Base-by-base conservation (phyloP, 2,329 filamentous ascomycete species). In the Nigrospora sphaerica region DNA sequence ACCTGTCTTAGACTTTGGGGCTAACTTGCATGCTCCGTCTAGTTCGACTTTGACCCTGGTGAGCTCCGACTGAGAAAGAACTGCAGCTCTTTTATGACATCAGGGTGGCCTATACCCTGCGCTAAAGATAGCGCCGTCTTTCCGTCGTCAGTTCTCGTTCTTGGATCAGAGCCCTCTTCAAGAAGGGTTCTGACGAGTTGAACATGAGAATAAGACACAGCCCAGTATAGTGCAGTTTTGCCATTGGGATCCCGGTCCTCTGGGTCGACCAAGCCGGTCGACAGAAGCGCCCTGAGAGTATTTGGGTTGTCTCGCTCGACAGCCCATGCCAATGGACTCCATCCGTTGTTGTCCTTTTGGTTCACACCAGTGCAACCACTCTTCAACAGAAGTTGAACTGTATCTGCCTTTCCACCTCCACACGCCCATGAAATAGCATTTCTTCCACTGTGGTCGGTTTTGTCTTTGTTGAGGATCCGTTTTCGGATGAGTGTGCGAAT, bases 221-320 rank as follows among this genome's bases (percentile, higher is more conserved):
- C 32, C 44, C 44, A 46, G 14, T 31, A 46, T 13, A 42, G 32
- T 3, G 32, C 19, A n/a, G 44, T 42, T 14, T 46, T 46, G 19
- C 39, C 44, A 6, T 19, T 19, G 17, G 13, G 11, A 23, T 46
- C 39, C 14, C 32, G 17, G 3, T 39, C 38, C 2, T 46, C 44
- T 12, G 41, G 19, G 19, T 46, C 32, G 4, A 46, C 37, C 17
- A 17, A 13, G n/a, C 38, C 38, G 2, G 44, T 46, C 12, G 32
- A 32, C 17, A 46, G 28, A 12, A 46, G 16, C 6, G 44, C 39
- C 39, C 39, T 19, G 18, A 46, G 19, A 28, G n/a, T 46, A 19
- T 46, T 38, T 32, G 44, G 32, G 32, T 31, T 34, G 32, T 40
- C 44, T 10, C 17, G 12, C 6, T 46, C 16, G 11, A 36, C 35